Percentiles rank a stretch among this genome's conserved stretches.
Evolutionary conservation across 257 asterid genomes (phyloP).

Genomic region (Solanum sejunctum): DNA sequence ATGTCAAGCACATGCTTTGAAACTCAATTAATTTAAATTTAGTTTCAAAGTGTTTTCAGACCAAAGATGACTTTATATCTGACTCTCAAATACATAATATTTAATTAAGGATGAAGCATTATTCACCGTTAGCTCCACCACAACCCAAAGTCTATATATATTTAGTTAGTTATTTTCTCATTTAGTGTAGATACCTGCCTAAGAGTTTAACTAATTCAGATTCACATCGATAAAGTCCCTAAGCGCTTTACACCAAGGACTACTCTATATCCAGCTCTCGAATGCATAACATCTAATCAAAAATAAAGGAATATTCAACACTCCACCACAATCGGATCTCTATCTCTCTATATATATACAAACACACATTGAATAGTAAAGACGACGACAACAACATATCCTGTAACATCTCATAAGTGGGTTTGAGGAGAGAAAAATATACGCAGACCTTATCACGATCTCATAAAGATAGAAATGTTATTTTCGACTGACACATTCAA

Average conservation of each 20-base stretch:
- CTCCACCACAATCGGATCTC: neutral
- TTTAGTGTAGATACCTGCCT: neutral
- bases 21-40: neutral
- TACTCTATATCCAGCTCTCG: neutral
- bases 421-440: too few species aligned
- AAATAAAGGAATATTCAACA: neutral
- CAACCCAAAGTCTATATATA: neutral
- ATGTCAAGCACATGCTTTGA: neutral
- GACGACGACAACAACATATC: too few species aligned
- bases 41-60: neutral
- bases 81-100: neutral
- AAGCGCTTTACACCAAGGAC: neutral
- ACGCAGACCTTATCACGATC: too few species aligned
- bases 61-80: neutral
- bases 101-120: neutral
- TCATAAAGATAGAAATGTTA: too few species aligned
- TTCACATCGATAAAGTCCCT: neutral
- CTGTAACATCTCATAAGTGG: too few species aligned
- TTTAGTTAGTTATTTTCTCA: neutral
- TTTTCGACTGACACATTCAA: too few species aligned
- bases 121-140: neutral
- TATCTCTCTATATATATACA: neutral
- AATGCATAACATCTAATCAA: neutral
- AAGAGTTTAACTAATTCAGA: neutral
- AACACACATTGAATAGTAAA: neutral